A percentile compares a stretch with the other conserved stretches of the same genome.
These are phyloP conservation scores for Amesomyces nigricolor DNA, from an alignment of 2,329 filamentous ascomycete species.

Conservation along the genomic window DNA sequence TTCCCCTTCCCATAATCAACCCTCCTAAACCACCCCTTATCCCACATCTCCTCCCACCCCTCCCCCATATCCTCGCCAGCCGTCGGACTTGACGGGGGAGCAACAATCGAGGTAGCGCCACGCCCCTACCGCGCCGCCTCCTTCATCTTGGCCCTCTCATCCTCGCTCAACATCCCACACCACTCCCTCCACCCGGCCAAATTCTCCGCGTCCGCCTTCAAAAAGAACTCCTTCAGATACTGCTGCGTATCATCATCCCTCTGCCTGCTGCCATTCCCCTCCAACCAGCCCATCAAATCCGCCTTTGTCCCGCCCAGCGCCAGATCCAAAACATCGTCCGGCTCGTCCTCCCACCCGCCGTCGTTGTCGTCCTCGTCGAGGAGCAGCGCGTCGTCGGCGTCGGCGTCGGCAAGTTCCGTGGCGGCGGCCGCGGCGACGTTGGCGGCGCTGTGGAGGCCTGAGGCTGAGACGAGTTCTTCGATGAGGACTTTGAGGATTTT, in stretches of 20 bases:
- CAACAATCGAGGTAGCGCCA: neutral
- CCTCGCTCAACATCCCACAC: constrained; percentile 50
- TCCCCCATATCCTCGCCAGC: neutral
- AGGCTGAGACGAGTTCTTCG: constrained; percentile 80
- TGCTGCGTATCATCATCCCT: constrained; percentile 86
- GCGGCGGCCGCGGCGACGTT: constrained; percentile 58
- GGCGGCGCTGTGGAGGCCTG: constrained; percentile 56
- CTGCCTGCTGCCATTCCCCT: constrained; percentile 52
- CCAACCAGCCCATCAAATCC: constrained; percentile 75
- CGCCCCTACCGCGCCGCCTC: constrained; percentile 32
- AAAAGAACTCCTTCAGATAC: constrained; percentile 79
- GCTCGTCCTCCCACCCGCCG: constrained; percentile 85
- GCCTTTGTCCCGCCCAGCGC: constrained; percentile 60
- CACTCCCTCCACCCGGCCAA: constrained; percentile 51
- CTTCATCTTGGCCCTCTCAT: constrained; percentile 52
- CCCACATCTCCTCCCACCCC: too few relatives aligned
- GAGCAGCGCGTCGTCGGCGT: constrained; percentile 52
- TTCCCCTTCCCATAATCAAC: too few relatives aligned
- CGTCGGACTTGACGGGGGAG: too few relatives aligned
- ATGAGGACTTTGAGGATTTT: constrained; percentile 97
- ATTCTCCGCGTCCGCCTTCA: constrained; percentile 51
- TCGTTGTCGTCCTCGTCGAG: constrained; percentile 40
- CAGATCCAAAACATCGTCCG: constrained; percentile 65
- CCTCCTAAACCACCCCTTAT: too few relatives aligned
- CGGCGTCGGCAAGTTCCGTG: constrained; percentile 47